Conservation (phyloP, 768 basidiomycete species). For the Psilocybe tampanensis region DNA sequence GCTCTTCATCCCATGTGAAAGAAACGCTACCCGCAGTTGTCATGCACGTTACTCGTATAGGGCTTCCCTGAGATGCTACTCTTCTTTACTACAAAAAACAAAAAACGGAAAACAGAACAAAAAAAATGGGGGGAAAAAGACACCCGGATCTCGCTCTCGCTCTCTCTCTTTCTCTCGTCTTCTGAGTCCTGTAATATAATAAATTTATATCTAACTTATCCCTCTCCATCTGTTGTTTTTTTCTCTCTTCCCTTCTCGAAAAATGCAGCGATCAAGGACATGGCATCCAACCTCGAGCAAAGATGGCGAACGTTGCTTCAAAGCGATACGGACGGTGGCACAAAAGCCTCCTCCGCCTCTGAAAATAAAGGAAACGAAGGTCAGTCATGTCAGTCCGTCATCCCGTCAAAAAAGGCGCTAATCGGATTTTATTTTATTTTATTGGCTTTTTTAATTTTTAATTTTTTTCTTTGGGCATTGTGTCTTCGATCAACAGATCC, state of each 20-base stretch:
- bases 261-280: conserved; percentile 86
- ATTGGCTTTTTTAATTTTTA: too few relatives aligned
- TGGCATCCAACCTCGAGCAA: conserved; percentile 86
- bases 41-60: conserved; percentile 18
- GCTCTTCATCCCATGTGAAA: conserved; percentile 16
- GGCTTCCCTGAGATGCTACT: conserved; percentile 14
- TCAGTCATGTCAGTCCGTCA: conserved; percentile 62
- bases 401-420: too few relatives aligned
- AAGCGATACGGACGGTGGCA: conserved; percentile 37
- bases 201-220: conserved; percentile 69
- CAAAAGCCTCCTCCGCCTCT: conserved; percentile 42
- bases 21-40: conserved; percentile 5
- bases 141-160: too few relatives aligned
- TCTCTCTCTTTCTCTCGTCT: conserved; percentile 13
- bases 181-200: conserved; percentile 42
- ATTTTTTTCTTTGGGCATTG: too few relatives aligned
- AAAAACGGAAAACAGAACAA: neutral
- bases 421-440: too few relatives aligned
- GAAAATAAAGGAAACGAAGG: conserved; percentile 63
- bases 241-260: conserved; percentile 22
- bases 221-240: conserved; percentile 40
- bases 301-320: conserved; percentile 73
- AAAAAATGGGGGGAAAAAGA: too few relatives aligned
- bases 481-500: too few relatives aligned
- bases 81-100: conserved; percentile 8